Base-by-base conservation (phyloP, 73 alveolate genomes). In the Paramecium bursaria region DNA sequence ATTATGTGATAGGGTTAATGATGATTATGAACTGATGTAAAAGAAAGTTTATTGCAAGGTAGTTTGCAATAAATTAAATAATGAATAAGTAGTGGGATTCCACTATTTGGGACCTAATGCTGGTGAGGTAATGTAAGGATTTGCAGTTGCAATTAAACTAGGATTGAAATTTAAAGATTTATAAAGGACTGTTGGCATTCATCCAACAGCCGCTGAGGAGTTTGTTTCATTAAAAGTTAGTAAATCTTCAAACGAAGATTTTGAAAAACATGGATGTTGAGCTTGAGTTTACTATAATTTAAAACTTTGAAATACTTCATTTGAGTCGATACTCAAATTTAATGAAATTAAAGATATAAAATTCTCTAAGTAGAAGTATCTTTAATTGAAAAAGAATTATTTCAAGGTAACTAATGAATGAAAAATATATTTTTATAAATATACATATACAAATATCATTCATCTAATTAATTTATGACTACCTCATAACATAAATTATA, bases 151-250 rank as follows among this genome's bases (percentile, higher is more conserved):
- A 10, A 87, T 96, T 90, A 96, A 96, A 86, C 75, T 94, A 74
- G 99, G 99, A 42, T 85, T 95, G 88, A 95, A 94, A 19, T 94
- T 95, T 87, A 87, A 87, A 21, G 94, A 95, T 51, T 77, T 97
- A 15, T 98, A 97, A 87, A 61, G 60, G 49, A 86, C 98, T 9
- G 90, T 97, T 21, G 99, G 98, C 25, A 93, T 97, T 31, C 99
- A 97, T 86, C 99, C 99, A 26, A 94, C 99, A 3, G 87, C 95
- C 31, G 93, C 98, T 31, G 99, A 97, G 79, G 99, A 97, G 74
- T 86, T 97, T 61, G 94, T 92, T 11, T 92, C 90, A n/a, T 51
- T 95, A 25, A 91, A 90, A 26, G 88, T 86, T 25, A 90, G 97
- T 1, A 95, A 95, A 74, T 86, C 95, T 46, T 86, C 94, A 74